phyloP scores from a whole-genome alignment of 2,329 filamentous ascomycete species.

The Elsinoe fawcettii region DNA sequence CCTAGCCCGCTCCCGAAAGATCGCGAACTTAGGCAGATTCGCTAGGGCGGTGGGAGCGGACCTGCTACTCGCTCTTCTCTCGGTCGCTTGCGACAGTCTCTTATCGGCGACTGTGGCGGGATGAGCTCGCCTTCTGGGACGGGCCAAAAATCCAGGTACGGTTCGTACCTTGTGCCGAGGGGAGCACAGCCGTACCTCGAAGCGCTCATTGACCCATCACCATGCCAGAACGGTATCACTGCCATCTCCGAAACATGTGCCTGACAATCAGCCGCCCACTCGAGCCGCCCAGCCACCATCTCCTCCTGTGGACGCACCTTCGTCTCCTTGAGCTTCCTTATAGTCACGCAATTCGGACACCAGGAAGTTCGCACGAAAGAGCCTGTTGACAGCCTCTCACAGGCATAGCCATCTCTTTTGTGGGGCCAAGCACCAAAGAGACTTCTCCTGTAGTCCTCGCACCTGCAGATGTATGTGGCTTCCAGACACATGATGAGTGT shows the following conservation, averaged over 20 bases:
- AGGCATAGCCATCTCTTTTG: background rate
- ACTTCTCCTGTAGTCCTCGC: background rate
- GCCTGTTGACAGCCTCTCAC: background rate
- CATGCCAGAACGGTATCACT: background rate
- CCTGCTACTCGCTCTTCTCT: background rate
- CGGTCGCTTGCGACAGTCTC: background rate
- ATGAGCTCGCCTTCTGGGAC: background rate
- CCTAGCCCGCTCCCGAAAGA: background rate
- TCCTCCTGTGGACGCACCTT: background rate
- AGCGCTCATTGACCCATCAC: background rate
- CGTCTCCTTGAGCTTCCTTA: background rate
- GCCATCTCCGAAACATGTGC: background rate
- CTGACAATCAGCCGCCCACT: background rate
- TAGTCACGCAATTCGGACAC: background rate
- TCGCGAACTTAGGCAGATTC: background rate
- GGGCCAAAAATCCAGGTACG: background rate
- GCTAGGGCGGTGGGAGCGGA: background rate
- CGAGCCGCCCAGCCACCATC: background rate
- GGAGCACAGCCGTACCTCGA: background rate
- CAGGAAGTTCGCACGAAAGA: background rate
- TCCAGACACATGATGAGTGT: no score
- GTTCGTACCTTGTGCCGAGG: background rate
- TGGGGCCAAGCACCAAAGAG: background rate
- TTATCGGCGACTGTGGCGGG: background rate
- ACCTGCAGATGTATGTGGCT: background rate